phyloP scores from a whole-genome alignment of 805 yeast genomes.

The Schwanniomyces polymorphus region DNA sequence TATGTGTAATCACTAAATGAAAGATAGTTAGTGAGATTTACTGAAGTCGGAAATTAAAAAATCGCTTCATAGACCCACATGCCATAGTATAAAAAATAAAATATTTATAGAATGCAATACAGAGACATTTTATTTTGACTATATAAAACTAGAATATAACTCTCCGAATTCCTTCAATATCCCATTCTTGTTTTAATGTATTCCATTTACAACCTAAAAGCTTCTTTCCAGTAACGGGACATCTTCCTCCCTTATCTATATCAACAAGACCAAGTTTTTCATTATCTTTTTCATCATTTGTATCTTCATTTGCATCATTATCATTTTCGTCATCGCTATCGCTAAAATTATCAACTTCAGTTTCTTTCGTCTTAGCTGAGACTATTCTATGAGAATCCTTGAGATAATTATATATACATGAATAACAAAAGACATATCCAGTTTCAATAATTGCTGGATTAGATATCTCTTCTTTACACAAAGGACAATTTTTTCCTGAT shows the following conservation, averaged over 20 bases:
- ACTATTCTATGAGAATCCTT: constrained; percentile 44
- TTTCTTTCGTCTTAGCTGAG: constrained; percentile 8
- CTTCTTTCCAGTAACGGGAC: constrained; percentile 79
- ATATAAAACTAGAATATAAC: constrained; percentile 55
- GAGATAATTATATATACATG: constrained; percentile 73
- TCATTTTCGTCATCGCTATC: constrained; percentile 9
- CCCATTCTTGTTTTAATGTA: constrained; percentile 60
- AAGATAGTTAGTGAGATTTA: neutral
- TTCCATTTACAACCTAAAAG: constrained; percentile 72
- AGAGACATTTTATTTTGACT: too few species aligned
- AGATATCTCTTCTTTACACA: constrained; percentile 62
- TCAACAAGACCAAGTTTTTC: constrained; percentile 18
- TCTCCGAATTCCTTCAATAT: constrained; percentile 71
- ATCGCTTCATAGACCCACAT: neutral
- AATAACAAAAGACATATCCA: constrained; percentile 86
- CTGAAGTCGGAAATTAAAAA: constrained; percentile 1
- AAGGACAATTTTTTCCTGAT: constrained; percentile 51
- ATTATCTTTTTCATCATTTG: constrained; percentile 4
- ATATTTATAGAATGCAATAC: too few species aligned
- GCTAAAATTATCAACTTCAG: constrained; percentile 5
- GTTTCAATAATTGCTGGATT: constrained; percentile 91
- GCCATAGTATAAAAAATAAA: too few species aligned
- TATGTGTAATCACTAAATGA: neutral
- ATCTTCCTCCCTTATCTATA: constrained; percentile 59
- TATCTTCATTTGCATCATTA: constrained; percentile 8